phyloP scores from a whole-genome alignment of 257 asterid species.

The Fraxinus cuspidata region DNA sequence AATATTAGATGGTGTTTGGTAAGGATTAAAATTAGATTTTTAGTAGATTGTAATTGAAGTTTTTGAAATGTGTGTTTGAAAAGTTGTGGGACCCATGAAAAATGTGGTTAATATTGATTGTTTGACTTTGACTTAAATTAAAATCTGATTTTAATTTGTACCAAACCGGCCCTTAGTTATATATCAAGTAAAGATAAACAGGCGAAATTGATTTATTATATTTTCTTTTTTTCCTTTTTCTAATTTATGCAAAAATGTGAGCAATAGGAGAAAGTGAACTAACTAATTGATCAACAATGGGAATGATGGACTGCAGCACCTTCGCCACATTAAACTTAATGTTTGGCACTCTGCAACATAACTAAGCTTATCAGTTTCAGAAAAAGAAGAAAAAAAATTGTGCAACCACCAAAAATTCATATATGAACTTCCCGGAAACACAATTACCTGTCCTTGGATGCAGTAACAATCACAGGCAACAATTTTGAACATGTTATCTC shows the following conservation, averaged over 20 bases:
- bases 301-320: constrained; percentile 83
- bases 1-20: too few species aligned
- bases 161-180: too few species aligned
- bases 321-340: constrained; percentile 90
- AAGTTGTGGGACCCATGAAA: too few species aligned
- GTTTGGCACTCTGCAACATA: constrained; percentile 77
- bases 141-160: too few species aligned
- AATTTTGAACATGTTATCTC: constrained; percentile 87
- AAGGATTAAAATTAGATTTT: too few species aligned
- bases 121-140: too few species aligned
- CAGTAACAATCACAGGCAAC: constrained; percentile 72
- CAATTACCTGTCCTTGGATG: constrained; percentile 74
- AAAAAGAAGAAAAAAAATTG: not conserved
- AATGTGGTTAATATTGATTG: too few species aligned
- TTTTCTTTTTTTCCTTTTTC: not conserved
- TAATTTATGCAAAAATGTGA: not conserved
- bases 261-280: constrained; percentile 33
- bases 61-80: too few species aligned
- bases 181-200: not conserved
- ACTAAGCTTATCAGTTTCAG: constrained; percentile 9
- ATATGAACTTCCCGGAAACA: constrained; percentile 18
- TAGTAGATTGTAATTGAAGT: too few species aligned
- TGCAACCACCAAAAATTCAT: constrained; percentile 3
- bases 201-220: not conserved
- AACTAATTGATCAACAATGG: constrained; percentile 82